Conservation (phyloP, 225 moss, liverwort and hornwort genomes). For the Climacium dendroides region DNA sequence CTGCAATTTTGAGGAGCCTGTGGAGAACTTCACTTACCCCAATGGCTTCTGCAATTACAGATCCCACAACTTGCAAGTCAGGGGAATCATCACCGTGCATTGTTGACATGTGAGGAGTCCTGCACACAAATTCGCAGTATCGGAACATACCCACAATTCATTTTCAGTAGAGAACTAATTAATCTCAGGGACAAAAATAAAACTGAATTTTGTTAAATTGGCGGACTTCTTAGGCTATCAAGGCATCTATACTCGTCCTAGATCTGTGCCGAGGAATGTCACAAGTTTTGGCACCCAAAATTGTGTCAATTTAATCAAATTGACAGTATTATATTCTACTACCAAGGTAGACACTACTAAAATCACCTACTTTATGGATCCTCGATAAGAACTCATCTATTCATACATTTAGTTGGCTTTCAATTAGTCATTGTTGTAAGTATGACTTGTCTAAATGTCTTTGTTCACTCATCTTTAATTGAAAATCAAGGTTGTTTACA, state of each 20-base stretch:
- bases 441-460: neutral
- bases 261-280: neutral
- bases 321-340: neutral
- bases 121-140: neutral
- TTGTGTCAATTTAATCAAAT: neutral
- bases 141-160: neutral
- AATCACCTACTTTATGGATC: no score
- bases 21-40: slow-evolving; percentile 8
- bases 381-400: neutral
- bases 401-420: neutral
- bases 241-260: no score
- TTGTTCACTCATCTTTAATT: no score
- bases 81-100: slow-evolving; percentile 28
- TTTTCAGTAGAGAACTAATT: neutral
- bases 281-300: neutral
- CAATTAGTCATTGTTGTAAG: neutral
- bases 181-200: neutral
- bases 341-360: neutral
- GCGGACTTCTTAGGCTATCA: no score
- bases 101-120: slow-evolving; percentile 35
- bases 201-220: neutral
- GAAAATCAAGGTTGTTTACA: neutral
- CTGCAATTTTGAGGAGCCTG: neutral
- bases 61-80: slow-evolving; percentile 19
- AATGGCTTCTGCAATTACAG: slow-evolving; percentile 16